Conservation (phyloP, 2,329 filamentous ascomycete genomes). For the Phaeophleospora eucalypticola region DNA sequence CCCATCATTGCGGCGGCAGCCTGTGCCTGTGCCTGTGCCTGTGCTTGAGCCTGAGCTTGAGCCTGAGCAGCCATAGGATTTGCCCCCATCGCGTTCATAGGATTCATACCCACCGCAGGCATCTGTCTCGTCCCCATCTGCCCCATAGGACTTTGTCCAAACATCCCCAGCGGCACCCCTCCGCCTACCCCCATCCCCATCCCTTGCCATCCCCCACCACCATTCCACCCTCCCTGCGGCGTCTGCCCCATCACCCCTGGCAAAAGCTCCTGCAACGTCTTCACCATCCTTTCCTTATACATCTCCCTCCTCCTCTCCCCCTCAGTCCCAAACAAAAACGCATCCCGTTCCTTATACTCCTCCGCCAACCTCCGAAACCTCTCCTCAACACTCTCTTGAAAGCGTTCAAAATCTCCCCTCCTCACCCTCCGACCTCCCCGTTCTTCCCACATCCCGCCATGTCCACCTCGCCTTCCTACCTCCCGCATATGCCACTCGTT, state of each 20-base stretch:
- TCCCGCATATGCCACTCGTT: constrained; percentile 19
- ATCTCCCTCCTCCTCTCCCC: constrained; percentile 23
- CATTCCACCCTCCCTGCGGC: constrained; percentile 6
- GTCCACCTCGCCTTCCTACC: constrained; percentile 11
- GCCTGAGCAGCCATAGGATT: too few relatives aligned
- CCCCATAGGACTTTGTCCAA: too few relatives aligned
- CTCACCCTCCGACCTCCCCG: neutral
- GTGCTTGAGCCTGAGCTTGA: too few relatives aligned
- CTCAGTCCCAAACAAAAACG: constrained; percentile 24
- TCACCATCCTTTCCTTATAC: constrained; percentile 23
- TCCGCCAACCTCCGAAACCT: constrained; percentile 19
- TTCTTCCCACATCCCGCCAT: constrained; percentile 3
- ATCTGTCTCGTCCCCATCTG: too few relatives aligned
- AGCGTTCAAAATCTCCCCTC: constrained; percentile 14
- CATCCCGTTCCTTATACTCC: constrained; percentile 20
- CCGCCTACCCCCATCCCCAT: neutral
- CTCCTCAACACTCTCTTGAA: constrained; percentile 14
- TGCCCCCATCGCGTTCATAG: too few relatives aligned
- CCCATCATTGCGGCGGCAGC: too few relatives aligned
- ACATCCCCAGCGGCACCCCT: too few relatives aligned
- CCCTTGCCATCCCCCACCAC: neutral
- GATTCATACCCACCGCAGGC: too few relatives aligned
- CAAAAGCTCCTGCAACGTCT: constrained; percentile 23
- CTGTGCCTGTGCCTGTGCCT: too few relatives aligned
- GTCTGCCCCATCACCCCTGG: constrained; percentile 16